These are phyloP conservation scores for Debaryomyces castellii DNA, from an alignment of 805 yeast species.

Conservation along the genomic window DNA sequence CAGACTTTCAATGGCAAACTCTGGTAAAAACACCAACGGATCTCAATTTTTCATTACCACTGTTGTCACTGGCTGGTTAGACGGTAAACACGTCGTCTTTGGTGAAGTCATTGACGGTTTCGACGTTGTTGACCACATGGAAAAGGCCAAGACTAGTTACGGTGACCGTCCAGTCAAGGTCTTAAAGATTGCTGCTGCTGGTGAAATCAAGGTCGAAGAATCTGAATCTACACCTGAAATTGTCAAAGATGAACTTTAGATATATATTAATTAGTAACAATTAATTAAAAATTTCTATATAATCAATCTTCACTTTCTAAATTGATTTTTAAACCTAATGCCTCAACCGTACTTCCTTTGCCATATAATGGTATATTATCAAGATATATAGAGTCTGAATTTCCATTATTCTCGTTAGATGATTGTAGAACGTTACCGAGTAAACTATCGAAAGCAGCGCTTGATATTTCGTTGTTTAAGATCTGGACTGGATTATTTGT, in stretches of 20 bases:
- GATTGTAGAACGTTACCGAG: constrained; percentile 23
- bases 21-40: constrained; percentile 79
- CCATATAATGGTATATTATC: constrained; percentile 42
- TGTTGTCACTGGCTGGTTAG: constrained; percentile 86
- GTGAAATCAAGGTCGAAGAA: constrained; percentile 53
- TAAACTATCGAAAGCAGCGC: constrained; percentile 31
- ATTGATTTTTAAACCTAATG: constrained; percentile 30
- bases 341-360: constrained; percentile 38
- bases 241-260: constrained; percentile 29
- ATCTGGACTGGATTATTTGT: background rate
- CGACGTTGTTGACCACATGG: constrained; percentile 77
- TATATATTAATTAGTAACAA: background rate
- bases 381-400: constrained; percentile 23
- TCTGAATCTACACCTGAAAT: background rate
- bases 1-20: constrained; percentile 75
- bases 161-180: constrained; percentile 73
- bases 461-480: constrained; percentile 21
- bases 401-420: constrained; percentile 3
- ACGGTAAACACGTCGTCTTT: constrained; percentile 93
- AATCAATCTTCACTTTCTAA: constrained; percentile 5
- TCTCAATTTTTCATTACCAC: constrained; percentile 96
- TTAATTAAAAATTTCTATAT: background rate
- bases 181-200: constrained; percentile 66
- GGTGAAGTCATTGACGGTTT: constrained; percentile 90
- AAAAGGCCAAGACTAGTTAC: constrained; percentile 58